phyloP scores from a whole-genome alignment of 2,329 filamentous ascomycete species.

The Podosphaera leucotricha region DNA sequence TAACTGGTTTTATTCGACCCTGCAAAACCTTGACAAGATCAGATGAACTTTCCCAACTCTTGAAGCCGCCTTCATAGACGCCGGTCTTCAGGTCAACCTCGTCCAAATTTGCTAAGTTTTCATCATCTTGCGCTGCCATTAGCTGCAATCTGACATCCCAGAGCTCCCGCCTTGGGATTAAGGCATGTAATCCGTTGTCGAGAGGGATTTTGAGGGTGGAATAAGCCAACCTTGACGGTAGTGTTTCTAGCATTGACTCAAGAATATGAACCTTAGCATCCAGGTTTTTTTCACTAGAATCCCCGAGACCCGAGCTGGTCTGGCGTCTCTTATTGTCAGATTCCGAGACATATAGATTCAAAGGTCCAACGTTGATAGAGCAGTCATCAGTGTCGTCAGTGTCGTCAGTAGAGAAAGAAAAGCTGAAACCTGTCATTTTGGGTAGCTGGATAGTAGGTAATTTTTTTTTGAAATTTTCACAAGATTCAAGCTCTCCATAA shows the following conservation, averaged over 20 bases:
- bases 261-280: conserved; percentile 28
- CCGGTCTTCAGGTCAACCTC: conserved; percentile 57
- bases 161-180: conserved; percentile 49
- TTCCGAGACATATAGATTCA: conserved; percentile 14
- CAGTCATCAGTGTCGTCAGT: conserved; percentile 41
- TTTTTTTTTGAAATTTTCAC: no score
- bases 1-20: not conserved
- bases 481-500: no score
- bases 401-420: conserved; percentile 38
- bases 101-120: conserved; percentile 28
- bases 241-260: conserved; percentile 24
- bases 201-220: conserved; percentile 34
- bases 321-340: conserved; percentile 11
- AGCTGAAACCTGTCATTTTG: conserved; percentile 18
- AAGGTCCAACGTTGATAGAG: conserved; percentile 1
- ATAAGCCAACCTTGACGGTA: conserved; percentile 57
- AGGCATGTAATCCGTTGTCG: conserved; percentile 23
- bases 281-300: conserved; percentile 35
- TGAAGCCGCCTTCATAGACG: conserved; percentile 71
- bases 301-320: conserved; percentile 28
- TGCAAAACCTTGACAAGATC: conserved; percentile 43
- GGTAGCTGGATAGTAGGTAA: no score
- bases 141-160: conserved; percentile 65
- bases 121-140: conserved; percentile 44
- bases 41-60: conserved; percentile 72